These are phyloP conservation scores for Trichosporon coremiiforme DNA, from an alignment of 1,284 basidiomycete species.

Conservation along the genomic window DNA sequence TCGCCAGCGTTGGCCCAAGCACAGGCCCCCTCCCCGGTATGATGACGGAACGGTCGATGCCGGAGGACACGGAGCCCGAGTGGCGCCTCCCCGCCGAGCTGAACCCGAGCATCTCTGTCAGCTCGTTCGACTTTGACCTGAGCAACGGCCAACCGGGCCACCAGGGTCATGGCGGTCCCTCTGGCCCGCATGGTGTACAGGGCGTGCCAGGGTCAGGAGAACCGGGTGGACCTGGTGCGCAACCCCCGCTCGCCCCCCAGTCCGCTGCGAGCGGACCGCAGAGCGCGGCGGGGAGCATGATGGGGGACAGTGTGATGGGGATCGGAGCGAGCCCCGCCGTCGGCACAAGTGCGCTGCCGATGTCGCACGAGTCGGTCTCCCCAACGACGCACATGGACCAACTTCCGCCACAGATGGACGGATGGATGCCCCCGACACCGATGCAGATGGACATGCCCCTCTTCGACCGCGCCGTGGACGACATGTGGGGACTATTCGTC, in stretches of 20 bases:
- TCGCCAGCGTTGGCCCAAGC: neutral
- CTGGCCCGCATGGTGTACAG: no score
- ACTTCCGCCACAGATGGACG: neutral
- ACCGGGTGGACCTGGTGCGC: no score
- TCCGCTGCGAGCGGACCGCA: no score
- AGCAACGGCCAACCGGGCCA: no score
- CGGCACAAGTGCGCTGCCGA: neutral
- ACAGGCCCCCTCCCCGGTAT: neutral
- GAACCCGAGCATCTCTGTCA: neutral
- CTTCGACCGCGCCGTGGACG: conserved; percentile 22
- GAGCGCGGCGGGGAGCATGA: neutral
- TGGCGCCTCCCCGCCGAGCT: neutral
- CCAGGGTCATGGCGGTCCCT: no score
- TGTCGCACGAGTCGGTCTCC: neutral
- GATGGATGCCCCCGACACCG: conserved; percentile 24
- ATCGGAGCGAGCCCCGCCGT: neutral
- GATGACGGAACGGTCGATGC: neutral
- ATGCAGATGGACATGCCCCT: conserved; percentile 25
- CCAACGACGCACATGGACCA: conserved; percentile 17
- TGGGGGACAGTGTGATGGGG: neutral
- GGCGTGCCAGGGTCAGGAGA: no score
- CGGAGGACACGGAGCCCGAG: neutral
- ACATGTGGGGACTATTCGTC: conserved; percentile 26
- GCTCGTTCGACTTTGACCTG: conserved; percentile 7
- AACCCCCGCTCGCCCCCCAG: no score